Evolutionary conservation across 2,329 filamentous ascomycete species (phyloP).

Genomic region (Mycogone perniciosa): DNA sequence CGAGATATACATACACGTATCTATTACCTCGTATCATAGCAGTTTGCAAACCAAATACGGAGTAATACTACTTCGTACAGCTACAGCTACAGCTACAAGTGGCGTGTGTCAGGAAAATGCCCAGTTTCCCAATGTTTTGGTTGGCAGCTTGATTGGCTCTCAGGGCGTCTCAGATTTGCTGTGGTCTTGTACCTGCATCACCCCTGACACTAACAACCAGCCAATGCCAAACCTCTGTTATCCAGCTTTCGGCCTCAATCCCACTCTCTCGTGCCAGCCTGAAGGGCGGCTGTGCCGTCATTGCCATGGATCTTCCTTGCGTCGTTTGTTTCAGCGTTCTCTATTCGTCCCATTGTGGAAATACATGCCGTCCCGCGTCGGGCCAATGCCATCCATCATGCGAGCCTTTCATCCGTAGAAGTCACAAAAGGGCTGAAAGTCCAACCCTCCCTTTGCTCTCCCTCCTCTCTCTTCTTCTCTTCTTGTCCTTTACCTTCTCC

Average conservation of each 20-base stretch:
- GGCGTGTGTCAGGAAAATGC: too few relatives aligned
- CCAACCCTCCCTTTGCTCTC: constrained; percentile 4
- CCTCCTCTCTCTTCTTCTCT: constrained; percentile 9
- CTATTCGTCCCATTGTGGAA: too few relatives aligned
- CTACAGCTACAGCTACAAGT: background rate
- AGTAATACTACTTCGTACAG: background rate
- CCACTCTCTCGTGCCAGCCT: background rate
- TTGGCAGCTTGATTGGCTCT: constrained; percentile 24
- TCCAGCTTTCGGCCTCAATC: background rate
- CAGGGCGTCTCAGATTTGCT: constrained; percentile 27
- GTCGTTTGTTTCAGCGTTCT: background rate
- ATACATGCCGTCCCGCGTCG: too few relatives aligned
- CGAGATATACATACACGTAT: too few relatives aligned
- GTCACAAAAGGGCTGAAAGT: constrained; percentile 12
- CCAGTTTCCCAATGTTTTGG: background rate
- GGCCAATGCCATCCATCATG: background rate
- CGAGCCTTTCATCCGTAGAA: background rate
- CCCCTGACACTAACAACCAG: constrained; percentile 6
- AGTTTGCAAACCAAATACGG: too few relatives aligned
- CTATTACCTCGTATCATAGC: background rate
- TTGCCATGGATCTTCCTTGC: background rate
- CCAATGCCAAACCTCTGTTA: background rate
- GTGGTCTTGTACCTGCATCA: constrained; percentile 20
- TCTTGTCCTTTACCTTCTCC: constrained; percentile 9
- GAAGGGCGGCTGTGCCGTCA: background rate